Percentiles rank a stretch among this genome's conserved stretches.
These are phyloP conservation scores for Neoconidiobolus thromboides DNA, from an alignment of 371 early-diverging fungal species.

Conservation along the genomic window DNA sequence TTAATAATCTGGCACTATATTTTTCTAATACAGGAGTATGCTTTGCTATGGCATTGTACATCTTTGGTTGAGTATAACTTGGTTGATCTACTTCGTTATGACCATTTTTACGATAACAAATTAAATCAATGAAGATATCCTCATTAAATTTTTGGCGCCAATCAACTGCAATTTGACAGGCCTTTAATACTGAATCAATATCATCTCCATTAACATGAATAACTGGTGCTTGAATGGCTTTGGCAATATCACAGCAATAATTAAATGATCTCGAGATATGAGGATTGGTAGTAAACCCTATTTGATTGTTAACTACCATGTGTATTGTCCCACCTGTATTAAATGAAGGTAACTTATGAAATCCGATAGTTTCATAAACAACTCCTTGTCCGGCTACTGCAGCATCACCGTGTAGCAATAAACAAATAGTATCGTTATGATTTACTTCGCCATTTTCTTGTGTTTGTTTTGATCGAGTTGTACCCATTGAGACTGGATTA, in stretches of 20 bases:
- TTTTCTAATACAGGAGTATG: conserved; percentile 60
- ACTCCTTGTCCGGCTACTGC: conserved; percentile 67
- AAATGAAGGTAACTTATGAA: conserved; percentile 84
- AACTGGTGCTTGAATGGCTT: conserved; percentile 86
- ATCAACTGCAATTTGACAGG: conserved; percentile 65
- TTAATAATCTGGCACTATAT: conserved; percentile 48
- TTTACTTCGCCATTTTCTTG: conserved; percentile 46
- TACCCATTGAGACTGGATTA: conserved; percentile 89
- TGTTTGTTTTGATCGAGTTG: conserved; percentile 71
- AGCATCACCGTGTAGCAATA: conserved; percentile 92
- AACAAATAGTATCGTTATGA: conserved; percentile 54
- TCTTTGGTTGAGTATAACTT: conserved; percentile 86
- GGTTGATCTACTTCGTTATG: conserved; percentile 97
- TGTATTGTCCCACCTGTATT: conserved; percentile 86
- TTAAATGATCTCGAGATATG: conserved; percentile 74
- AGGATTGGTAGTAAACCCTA: conserved; percentile 91
- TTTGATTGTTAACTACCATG: conserved; percentile 92
- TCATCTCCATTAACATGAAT: conserved; percentile 93
- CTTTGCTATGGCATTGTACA: conserved; percentile 81
- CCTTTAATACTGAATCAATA: conserved; percentile 81
- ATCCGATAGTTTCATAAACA: conserved; percentile 80
- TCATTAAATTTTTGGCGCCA: conserved; percentile 82
- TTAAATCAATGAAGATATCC: conserved; percentile 80
- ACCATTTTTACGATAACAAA: conserved; percentile 87
- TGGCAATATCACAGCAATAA: conserved; percentile 85